A percentile compares a stretch with the other conserved stretches of the same genome.
Conservation (phyloP, 805 yeast species). For the Kodamaea fukazawae region DNA sequence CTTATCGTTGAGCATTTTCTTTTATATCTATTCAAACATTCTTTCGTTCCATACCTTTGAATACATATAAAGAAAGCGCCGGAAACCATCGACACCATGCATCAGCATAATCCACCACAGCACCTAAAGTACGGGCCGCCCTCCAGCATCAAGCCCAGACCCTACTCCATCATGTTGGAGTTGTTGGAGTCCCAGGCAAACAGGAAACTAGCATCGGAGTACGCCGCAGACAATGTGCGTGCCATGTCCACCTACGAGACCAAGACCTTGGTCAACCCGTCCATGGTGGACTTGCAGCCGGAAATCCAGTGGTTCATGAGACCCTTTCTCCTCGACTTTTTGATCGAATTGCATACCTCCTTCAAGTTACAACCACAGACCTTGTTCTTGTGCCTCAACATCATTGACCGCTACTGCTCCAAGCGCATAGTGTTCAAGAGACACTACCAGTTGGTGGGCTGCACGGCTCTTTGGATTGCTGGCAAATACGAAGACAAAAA, state of each 20-base stretch:
- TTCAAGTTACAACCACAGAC: slow-evolving; percentile 43
- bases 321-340: slow-evolving; percentile 42
- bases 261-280: slow-evolving; percentile 41
- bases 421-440: slow-evolving; percentile 46
- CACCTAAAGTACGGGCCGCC: slow-evolving; percentile 25
- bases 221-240: slow-evolving; percentile 34
- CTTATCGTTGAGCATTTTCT: slow-evolving; percentile 1
- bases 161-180: slow-evolving; percentile 46
- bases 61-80: slow-evolving; percentile 3
- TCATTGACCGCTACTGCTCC: slow-evolving; percentile 47
- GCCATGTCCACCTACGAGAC: slow-evolving; percentile 43
- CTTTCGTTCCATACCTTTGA: slow-evolving; percentile 10
- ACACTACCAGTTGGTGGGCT: slow-evolving; percentile 47
- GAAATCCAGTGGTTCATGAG: slow-evolving; percentile 51
- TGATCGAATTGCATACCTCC: slow-evolving; percentile 43
- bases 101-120: background rate
- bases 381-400: slow-evolving; percentile 41
- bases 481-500: slow-evolving; percentile 58
- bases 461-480: slow-evolving; percentile 48
- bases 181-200: slow-evolving; percentile 47
- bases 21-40: slow-evolving; percentile 10
- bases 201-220: slow-evolving; percentile 42
- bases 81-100: background rate
- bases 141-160: slow-evolving; percentile 24
- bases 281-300: slow-evolving; percentile 50